Conservation (phyloP, 495 filamentous ascomycete species). For the Podospora pseudoanserina region DNA sequence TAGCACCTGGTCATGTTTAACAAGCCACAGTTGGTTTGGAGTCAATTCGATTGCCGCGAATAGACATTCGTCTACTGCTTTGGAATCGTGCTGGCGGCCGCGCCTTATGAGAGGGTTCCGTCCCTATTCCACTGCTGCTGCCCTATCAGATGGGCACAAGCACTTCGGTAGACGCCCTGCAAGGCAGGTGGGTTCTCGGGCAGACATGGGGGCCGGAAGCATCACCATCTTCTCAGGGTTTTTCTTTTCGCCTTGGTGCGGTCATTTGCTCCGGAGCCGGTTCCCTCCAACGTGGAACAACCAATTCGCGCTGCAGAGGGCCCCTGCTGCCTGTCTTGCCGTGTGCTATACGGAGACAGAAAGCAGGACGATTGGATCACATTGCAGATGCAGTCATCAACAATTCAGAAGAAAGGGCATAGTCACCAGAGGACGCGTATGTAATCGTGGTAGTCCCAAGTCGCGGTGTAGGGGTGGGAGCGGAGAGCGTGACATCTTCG, state of each 20-base stretch:
- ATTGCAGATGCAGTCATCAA: background rate
- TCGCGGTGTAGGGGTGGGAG: slow-evolving; percentile 3
- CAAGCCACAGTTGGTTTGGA: background rate
- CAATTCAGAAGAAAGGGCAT: background rate
- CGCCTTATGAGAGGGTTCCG: background rate
- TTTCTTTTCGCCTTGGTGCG: background rate
- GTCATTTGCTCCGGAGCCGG: background rate
- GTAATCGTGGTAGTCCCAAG: background rate
- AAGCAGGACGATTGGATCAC: background rate
- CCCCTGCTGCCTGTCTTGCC: background rate
- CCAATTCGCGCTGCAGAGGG: background rate
- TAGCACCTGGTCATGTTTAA: no score
- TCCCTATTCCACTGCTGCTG: background rate
- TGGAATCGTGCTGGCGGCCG: background rate
- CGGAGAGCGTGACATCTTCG: background rate
- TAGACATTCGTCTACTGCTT: background rate
- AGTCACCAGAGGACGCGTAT: background rate
- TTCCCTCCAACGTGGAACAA: background rate
- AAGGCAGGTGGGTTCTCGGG: background rate
- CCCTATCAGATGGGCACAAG: background rate
- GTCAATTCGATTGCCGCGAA: background rate
- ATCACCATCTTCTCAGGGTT: background rate
- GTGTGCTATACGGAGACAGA: background rate
- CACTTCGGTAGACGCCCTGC: background rate
- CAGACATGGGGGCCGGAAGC: background rate